These are phyloP conservation scores for Pythium rishiriense DNA, from an alignment of 352 stramenopile genomes.

Conservation along the genomic window DNA sequence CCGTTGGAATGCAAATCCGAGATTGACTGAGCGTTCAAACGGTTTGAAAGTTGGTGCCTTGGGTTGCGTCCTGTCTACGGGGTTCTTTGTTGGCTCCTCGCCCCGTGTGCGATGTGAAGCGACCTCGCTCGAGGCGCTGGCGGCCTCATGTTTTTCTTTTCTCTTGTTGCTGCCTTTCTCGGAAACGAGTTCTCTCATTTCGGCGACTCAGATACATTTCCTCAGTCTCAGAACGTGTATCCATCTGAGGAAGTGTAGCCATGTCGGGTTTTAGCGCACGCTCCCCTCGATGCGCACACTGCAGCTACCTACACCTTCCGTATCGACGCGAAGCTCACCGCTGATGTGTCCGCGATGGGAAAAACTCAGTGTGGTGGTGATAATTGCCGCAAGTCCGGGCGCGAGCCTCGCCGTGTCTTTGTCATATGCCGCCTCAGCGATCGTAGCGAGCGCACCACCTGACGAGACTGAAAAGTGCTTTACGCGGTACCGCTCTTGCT, in stretches of 20 bases:
- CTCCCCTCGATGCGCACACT: slow-evolving; percentile 50
- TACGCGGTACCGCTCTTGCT: slow-evolving; percentile 70
- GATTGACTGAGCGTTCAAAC: neutral
- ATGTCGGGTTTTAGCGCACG: slow-evolving; percentile 34
- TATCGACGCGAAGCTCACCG: slow-evolving; percentile 50
- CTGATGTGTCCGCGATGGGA: slow-evolving; percentile 45
- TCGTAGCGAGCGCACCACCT: slow-evolving; percentile 38
- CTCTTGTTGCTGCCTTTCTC: neutral
- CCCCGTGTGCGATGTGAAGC: too few relatives aligned
- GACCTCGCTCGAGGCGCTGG: neutral
- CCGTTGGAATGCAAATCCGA: neutral
- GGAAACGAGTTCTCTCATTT: too few relatives aligned
- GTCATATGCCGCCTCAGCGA: slow-evolving; percentile 60
- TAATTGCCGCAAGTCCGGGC: slow-evolving; percentile 53
- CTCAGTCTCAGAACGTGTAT: slow-evolving; percentile 1
- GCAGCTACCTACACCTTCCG: slow-evolving; percentile 47
- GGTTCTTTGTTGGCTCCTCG: neutral
- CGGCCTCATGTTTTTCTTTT: neutral
- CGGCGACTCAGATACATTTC: neutral
- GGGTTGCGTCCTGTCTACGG: neutral
- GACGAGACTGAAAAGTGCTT: slow-evolving; percentile 43
- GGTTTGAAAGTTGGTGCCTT: neutral
- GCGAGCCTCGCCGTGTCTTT: slow-evolving; percentile 56
- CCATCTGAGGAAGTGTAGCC: slow-evolving; percentile 7
- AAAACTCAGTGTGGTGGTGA: slow-evolving; percentile 68